Evolutionary conservation across 176 grass and related monocot genomes (phyloP), one percentile per base, ranked within the genome.

Genomic region (Neostapfia colusana): DNA sequence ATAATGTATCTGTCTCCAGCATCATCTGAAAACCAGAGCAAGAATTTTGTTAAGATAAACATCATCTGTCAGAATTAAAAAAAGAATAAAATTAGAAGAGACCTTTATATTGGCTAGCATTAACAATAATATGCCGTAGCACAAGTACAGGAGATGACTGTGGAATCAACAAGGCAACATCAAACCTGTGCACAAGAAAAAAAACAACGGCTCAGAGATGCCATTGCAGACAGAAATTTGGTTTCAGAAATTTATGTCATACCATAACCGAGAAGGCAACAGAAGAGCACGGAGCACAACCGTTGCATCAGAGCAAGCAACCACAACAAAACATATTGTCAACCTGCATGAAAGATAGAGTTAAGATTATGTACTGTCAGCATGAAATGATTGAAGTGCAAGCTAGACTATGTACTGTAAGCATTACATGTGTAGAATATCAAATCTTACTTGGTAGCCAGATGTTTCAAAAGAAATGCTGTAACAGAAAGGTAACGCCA

Each of bases 401-500:
- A 81, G 11, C 46, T 60, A 77, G 23, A 64, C 15, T 36, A 5
- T 55, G 63, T 21, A 18, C 24, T 49, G n/a, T 39, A 10, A 81
- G 14, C 14, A 78, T 54, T 50, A 62, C 64, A 86, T 9, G 20
- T 40, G 21, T 61, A 83, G n/a, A 17, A 58, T 26, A 40, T 28
- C 62, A 48, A 9, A 68, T 59, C 81, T 90, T 71, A 94, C 95
- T 88, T 92, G 28, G 75, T 76, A 67, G 85, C 53, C 25, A 9
- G 58, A 70, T 88, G 87, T 65, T 85, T 94, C 87, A 98, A 70
- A 85, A 92, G 70, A 90, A 98, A 98, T 81, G 87, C 87, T 69
- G 95, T 98, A 57, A 98, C 91, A 34, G 95, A 88, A 84, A 98
- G 85, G 83, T 98, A 94, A 86, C 95, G 90, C 95, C 95, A 98